Conservation (phyloP, 352 stramenopile genomes). For the Phytophthora fragariaefolia region DNA sequence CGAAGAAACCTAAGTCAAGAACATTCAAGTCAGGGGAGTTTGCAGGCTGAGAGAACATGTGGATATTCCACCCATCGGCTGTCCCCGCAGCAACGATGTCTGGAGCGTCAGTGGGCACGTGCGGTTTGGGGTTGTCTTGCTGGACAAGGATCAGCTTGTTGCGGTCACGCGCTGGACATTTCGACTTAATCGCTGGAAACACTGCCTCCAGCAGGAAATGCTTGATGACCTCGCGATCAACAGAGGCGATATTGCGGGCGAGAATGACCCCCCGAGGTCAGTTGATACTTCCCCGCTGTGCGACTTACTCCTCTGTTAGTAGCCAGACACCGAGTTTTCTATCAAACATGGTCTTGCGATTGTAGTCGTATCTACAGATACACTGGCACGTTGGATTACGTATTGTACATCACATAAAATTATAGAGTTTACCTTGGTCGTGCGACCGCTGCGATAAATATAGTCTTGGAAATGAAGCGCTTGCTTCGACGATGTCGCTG, state of each 20-base stretch:
- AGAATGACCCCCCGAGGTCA: background rate
- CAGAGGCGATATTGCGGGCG: background rate
- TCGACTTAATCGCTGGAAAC: background rate
- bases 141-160: background rate
- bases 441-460: too few species aligned
- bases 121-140: slow-evolving; percentile 4
- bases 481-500: too few species aligned
- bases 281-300: background rate
- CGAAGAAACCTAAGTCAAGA: background rate
- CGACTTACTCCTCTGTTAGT: background rate
- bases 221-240: slow-evolving; percentile 2
- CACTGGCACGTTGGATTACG: too few species aligned
- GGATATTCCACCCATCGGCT: background rate
- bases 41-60: background rate
- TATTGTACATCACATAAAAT: too few species aligned
- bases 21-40: slow-evolving; percentile 8
- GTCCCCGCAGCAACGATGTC: background rate
- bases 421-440: too few species aligned
- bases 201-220: background rate
- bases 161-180: background rate
- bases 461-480: too few species aligned
- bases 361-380: too few species aligned
- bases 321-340: too few species aligned
- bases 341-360: too few species aligned
- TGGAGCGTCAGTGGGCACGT: background rate